phyloP scores from a whole-genome alignment of 2,329 filamentous ascomycete genomes.

The Triangularia verruculosa region DNA sequence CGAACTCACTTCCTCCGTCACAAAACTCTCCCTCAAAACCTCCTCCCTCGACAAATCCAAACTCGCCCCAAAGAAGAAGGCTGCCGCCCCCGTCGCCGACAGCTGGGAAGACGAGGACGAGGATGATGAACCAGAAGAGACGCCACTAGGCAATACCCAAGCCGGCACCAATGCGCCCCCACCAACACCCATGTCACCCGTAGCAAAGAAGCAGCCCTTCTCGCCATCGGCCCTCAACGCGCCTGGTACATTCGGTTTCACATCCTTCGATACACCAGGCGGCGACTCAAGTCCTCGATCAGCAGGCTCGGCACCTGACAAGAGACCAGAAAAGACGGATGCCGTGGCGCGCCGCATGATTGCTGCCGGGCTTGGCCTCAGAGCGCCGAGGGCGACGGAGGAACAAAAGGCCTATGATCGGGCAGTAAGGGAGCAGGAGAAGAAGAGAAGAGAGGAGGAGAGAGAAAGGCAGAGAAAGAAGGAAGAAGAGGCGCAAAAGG shows the following conservation, averaged over 20 bases:
- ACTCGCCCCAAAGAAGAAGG: slow-evolving; percentile 19
- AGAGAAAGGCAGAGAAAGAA: slow-evolving; percentile 59
- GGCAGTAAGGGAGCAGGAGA: slow-evolving; percentile 79
- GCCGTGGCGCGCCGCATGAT: slow-evolving; percentile 88
- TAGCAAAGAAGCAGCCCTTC: slow-evolving; percentile 32
- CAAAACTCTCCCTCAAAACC: slow-evolving; percentile 27
- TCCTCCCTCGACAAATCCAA: slow-evolving; percentile 15
- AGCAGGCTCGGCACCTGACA: slow-evolving; percentile 9
- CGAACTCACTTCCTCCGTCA: slow-evolving; percentile 22
- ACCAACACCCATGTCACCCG: slow-evolving; percentile 62
- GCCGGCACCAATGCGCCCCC: slow-evolving; percentile 52
- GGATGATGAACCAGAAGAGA: slow-evolving; percentile 10
- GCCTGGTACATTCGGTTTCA: slow-evolving; percentile 13
- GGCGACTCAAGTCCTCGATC: background rate
- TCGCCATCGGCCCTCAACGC: slow-evolving; percentile 23
- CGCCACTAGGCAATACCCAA: slow-evolving; percentile 8
- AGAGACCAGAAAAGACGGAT: slow-evolving; percentile 85
- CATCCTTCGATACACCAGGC: slow-evolving; percentile 16
- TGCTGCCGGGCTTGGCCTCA: slow-evolving; percentile 79
- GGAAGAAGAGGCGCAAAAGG: slow-evolving; percentile 65
- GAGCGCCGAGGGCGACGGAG: slow-evolving; percentile 76
- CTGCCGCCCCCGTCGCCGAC: slow-evolving; percentile 25
- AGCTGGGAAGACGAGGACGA: slow-evolving; percentile 31
- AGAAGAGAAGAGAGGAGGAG: slow-evolving; percentile 70
- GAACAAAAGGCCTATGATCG: slow-evolving; percentile 86